These are phyloP conservation scores for Paraleonurus japonicus DNA, from an alignment of 257 asterid genomes.

Conservation along the genomic window DNA sequence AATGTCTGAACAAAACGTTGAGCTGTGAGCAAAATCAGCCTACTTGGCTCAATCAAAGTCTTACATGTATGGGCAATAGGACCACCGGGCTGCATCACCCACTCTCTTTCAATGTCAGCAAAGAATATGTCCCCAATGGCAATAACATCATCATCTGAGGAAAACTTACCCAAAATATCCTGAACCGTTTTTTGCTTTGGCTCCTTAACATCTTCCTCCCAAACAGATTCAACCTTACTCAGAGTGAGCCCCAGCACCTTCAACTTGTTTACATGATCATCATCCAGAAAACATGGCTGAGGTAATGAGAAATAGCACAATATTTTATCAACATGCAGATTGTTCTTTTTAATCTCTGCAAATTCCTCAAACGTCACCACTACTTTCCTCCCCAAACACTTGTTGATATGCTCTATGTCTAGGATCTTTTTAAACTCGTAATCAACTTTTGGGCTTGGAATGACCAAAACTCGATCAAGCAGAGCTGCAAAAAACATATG, in stretches of 20 bases:
- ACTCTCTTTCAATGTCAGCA: constrained; percentile 79
- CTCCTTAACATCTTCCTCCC: constrained; percentile 89
- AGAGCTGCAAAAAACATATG: constrained; percentile 93
- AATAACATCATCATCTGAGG: constrained; percentile 68
- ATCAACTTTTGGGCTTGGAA: constrained; percentile 88
- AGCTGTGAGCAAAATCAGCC: constrained; percentile 86
- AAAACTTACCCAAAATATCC: constrained; percentile 66
- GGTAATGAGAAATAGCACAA: constrained; percentile 89
- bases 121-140: constrained; percentile 95
- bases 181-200: constrained; percentile 57
- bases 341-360: constrained; percentile 53
- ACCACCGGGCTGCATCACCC: constrained; percentile 98
- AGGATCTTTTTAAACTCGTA: constrained; percentile 68
- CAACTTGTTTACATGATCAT: constrained; percentile 78
- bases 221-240: constrained; percentile 68
- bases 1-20: constrained; percentile 94
- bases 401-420: constrained; percentile 79
- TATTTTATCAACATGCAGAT: constrained; percentile 66
- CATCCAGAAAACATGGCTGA: constrained; percentile 83
- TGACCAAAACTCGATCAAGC: constrained; percentile 71
- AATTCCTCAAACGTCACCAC: constrained; percentile 86
- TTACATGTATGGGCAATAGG: constrained; percentile 85
- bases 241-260: constrained; percentile 68
- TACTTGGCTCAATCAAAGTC: constrained; percentile 86
- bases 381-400: constrained; percentile 78